A percentile compares a stretch with the other conserved stretches of the same genome.
These are phyloP conservation scores for Globisporangium middletonii DNA, from an alignment of 352 stramenopile genomes.

Conservation along the genomic window DNA sequence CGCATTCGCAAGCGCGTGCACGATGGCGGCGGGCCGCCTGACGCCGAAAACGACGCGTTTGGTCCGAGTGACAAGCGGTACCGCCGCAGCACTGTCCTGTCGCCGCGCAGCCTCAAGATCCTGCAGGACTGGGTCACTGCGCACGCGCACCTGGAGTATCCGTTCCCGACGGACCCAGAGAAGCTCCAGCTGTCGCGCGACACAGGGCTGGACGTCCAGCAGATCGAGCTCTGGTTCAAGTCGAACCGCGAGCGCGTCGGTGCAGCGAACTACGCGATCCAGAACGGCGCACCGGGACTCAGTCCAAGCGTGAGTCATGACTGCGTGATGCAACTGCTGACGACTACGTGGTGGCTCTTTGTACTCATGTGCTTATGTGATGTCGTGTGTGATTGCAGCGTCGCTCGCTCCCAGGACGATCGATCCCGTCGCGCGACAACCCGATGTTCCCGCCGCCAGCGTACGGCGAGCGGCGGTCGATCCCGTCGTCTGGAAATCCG, in stretches of 20 bases:
- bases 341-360: no score
- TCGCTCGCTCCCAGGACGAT: conserved; percentile 22
- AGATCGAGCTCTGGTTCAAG: conserved; percentile 84
- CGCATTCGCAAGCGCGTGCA: conserved; percentile 58
- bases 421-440: conserved; percentile 57
- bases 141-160: conserved; percentile 56
- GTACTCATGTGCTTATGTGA: conserved; percentile 3
- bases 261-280: conserved; percentile 17
- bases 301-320: conserved; percentile 17
- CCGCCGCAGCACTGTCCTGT: conserved; percentile 41
- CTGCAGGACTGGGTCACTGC: conserved; percentile 75
- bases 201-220: conserved; percentile 67
- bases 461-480: conserved; percentile 41
- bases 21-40: conserved; percentile 24
- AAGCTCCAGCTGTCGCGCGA: conserved; percentile 70
- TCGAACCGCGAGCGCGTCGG: conserved; percentile 64
- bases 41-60: conserved; percentile 14
- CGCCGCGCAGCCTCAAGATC: conserved; percentile 66
- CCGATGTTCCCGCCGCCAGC: conserved; percentile 45
- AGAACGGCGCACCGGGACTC: conserved; percentile 16
- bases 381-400: conserved; percentile 12
- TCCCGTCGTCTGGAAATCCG: conserved; percentile 52
- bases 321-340: not conserved
- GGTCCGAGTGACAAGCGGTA: conserved; percentile 35
- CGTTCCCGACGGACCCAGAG: conserved; percentile 56